A percentile compares a stretch with the other conserved stretches of the same genome.
Evolutionary conservation across 805 yeast genomes (phyloP).

Genomic region (Lipomyces sp.): DNA sequence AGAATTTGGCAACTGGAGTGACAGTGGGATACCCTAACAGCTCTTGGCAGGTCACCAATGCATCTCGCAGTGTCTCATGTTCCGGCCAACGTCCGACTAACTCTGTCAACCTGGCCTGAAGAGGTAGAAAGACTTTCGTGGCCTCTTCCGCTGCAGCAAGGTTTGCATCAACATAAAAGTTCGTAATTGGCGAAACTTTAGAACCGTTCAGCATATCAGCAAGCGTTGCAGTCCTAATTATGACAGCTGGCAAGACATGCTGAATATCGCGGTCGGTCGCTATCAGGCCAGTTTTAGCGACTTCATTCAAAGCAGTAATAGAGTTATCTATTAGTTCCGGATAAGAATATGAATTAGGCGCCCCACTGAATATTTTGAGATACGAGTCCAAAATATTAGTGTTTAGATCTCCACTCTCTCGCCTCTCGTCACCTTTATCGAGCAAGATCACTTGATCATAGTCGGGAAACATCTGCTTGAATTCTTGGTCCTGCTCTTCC

Average conservation of each 20-base stretch:
- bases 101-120: constrained; percentile 49
- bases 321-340: not conserved
- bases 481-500: constrained; percentile 77
- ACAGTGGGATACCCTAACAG: constrained; percentile 63
- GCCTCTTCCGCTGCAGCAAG: constrained; percentile 66
- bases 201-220: constrained; percentile 2
- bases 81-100: constrained; percentile 86
- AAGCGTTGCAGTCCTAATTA: constrained; percentile 10
- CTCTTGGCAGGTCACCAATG: constrained; percentile 67
- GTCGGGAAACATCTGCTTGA: constrained; percentile 82
- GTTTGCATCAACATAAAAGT: constrained; percentile 70
- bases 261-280: constrained; percentile 34
- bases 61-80: constrained; percentile 81
- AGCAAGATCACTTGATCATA: constrained; percentile 67
- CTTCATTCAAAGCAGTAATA: not conserved
- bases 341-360: not conserved
- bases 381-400: not conserved
- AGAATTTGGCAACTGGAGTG: constrained; percentile 75
- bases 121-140: constrained; percentile 49
- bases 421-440: constrained; percentile 37
- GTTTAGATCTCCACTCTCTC: constrained; percentile 29
- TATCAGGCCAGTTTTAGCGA: constrained; percentile 8
- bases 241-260: constrained; percentile 12
- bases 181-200: constrained; percentile 33
- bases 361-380: not conserved